Conservation (phyloP, 2,329 filamentous ascomycete species). For the Fusarium brachygibbosum region DNA sequence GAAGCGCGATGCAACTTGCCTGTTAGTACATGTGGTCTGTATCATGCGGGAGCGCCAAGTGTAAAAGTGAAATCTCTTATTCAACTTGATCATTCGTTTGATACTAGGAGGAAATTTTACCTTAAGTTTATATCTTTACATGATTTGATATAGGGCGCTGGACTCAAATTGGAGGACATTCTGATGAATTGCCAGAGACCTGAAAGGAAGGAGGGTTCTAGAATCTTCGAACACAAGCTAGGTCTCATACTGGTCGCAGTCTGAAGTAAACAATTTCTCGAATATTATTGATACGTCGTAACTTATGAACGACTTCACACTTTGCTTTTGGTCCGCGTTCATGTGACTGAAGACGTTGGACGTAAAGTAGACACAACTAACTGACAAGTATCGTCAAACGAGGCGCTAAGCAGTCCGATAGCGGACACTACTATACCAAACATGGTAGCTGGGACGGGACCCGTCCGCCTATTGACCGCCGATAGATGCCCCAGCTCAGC, state of each 20-base stretch:
- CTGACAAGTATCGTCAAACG: neutral
- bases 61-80: neutral
- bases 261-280: neutral
- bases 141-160: neutral
- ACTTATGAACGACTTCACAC: neutral
- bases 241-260: neutral
- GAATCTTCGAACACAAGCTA: neutral
- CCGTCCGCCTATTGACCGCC: too few relatives aligned
- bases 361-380: neutral
- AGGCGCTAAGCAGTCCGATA: neutral
- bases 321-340: neutral
- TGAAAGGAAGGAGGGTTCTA: neutral
- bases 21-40: neutral
- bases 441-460: too few relatives aligned
- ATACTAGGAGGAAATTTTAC: neutral
- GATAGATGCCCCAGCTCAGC: too few relatives aligned
- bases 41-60: neutral
- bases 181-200: neutral
- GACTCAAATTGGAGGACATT: neutral
- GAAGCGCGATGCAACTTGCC: neutral
- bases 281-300: neutral
- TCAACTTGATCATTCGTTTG: neutral
- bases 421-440: too few relatives aligned
- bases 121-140: too few relatives aligned
- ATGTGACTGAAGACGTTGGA: neutral